phyloP scores from a whole-genome alignment of 768 basidiomycete genomes.

The Terana coerulea region DNA sequence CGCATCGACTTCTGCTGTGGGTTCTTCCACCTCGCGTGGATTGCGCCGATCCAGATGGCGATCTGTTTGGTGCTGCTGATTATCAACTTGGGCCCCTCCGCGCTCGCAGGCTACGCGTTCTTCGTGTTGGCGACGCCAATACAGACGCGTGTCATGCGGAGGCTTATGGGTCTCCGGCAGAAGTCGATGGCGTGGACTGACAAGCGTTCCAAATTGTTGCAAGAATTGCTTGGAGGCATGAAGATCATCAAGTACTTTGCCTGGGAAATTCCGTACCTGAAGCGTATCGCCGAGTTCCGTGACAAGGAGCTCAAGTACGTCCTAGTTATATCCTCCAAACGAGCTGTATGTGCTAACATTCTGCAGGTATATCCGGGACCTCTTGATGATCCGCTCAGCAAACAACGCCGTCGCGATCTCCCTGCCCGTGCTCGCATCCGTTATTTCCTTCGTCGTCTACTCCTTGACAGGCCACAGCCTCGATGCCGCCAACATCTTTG shows the following conservation, averaged over 20 bases:
- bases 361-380: conserved; percentile 55
- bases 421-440: conserved; percentile 75
- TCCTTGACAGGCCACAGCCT: conserved; percentile 65
- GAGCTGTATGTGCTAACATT: background rate
- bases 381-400: conserved; percentile 63
- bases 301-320: conserved; percentile 66
- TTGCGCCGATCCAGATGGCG: conserved; percentile 70
- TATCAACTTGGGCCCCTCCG: conserved; percentile 62
- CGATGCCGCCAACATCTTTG: conserved; percentile 71
- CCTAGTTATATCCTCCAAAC: background rate
- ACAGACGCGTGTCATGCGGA: conserved; percentile 72
- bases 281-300: conserved; percentile 67
- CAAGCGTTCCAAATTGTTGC: conserved; percentile 82
- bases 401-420: conserved; percentile 68
- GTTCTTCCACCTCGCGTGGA: conserved; percentile 80
- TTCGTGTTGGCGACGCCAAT: conserved; percentile 71
- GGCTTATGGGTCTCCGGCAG: conserved; percentile 60
- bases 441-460: conserved; percentile 75
- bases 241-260: conserved; percentile 91
- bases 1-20: conserved; percentile 85
- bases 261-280: conserved; percentile 81
- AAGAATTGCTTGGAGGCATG: conserved; percentile 88
- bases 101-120: conserved; percentile 53
- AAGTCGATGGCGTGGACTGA: conserved; percentile 90
- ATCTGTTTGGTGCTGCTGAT: conserved; percentile 76